A percentile compares a stretch with the other conserved stretches of the same genome.
phyloP scores from a whole-genome alignment of 495 filamentous ascomycete species.

The Hypoxylon cercidicola region DNA sequence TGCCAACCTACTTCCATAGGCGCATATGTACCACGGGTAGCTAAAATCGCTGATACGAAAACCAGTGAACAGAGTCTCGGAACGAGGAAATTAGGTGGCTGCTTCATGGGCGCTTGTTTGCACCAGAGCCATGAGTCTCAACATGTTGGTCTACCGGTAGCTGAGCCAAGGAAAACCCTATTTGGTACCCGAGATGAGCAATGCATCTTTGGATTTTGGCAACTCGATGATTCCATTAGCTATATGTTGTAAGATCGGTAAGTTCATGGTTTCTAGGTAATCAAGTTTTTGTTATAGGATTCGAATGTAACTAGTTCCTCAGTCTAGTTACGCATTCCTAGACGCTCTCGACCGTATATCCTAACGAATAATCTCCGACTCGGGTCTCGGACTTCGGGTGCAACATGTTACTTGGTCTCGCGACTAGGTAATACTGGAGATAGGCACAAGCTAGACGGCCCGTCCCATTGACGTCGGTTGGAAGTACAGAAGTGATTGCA shows the following conservation, averaged over 20 bases:
- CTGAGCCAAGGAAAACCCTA: neutral
- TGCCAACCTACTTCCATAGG: no score
- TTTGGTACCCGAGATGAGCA: neutral
- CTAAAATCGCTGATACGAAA: neutral
- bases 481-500: neutral
- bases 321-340: neutral
- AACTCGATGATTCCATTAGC: neutral
- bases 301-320: no score
- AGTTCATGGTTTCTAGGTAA: no score
- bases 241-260: neutral
- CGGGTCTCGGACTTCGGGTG: constrained; percentile 10
- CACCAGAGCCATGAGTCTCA: neutral
- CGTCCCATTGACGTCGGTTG: neutral
- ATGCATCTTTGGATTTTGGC: neutral
- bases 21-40: constrained; percentile 3
- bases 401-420: neutral
- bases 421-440: neutral
- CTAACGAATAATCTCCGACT: neutral
- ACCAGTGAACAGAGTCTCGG: constrained; percentile 2
- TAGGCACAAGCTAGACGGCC: neutral
- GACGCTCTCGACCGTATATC: neutral
- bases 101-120: constrained; percentile 2
- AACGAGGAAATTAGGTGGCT: constrained; percentile 11
- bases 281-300: no score
- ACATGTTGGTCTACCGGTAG: neutral